These are phyloP conservation scores for Spathaspora jeffriesii DNA, from an alignment of 1,139 yeast genomes.

Conservation along the genomic window DNA sequence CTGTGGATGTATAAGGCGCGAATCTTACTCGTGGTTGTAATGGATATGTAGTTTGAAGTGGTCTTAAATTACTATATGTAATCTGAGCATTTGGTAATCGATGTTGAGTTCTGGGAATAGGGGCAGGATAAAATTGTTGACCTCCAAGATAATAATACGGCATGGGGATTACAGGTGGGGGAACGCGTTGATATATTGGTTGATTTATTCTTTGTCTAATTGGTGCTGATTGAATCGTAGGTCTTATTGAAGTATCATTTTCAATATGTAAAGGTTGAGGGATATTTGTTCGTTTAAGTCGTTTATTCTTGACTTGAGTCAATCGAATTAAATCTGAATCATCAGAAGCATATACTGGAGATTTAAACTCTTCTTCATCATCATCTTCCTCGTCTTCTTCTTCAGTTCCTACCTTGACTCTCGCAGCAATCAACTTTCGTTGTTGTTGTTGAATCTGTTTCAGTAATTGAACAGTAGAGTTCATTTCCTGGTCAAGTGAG, in stretches of 20 bases:
- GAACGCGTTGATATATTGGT: slow-evolving; percentile 5
- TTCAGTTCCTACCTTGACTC: slow-evolving; percentile 17
- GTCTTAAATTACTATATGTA: slow-evolving; percentile 9
- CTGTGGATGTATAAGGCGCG: slow-evolving; percentile 9
- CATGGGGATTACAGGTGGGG: slow-evolving; percentile 4
- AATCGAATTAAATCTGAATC: slow-evolving; percentile 11
- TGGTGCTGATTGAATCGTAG: slow-evolving; percentile 49
- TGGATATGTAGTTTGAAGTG: slow-evolving; percentile 7
- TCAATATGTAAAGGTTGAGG: slow-evolving; percentile 44
- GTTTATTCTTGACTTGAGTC: slow-evolving; percentile 19
- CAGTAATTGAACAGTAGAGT: slow-evolving; percentile 44
- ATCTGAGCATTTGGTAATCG: slow-evolving; percentile 12
- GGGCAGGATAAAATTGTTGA: slow-evolving; percentile 9
- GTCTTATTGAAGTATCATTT: slow-evolving; percentile 14
- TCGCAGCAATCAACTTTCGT: slow-evolving; percentile 44
- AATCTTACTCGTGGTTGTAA: slow-evolving; percentile 9
- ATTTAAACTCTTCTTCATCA: slow-evolving; percentile 3
- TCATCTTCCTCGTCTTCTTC: slow-evolving; percentile 10
- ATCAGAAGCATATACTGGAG: slow-evolving; percentile 13
- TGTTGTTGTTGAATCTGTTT: slow-evolving; percentile 52
- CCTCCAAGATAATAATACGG: slow-evolving; percentile 7
- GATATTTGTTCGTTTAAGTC: slow-evolving; percentile 43
- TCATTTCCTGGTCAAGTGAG: slow-evolving; percentile 48
- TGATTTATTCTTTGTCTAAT: slow-evolving; percentile 19
- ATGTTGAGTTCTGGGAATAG: slow-evolving; percentile 7